Evolutionary conservation across 148 eudicot species (phyloP).

Genomic region (Hydrangea macrophylla): DNA sequence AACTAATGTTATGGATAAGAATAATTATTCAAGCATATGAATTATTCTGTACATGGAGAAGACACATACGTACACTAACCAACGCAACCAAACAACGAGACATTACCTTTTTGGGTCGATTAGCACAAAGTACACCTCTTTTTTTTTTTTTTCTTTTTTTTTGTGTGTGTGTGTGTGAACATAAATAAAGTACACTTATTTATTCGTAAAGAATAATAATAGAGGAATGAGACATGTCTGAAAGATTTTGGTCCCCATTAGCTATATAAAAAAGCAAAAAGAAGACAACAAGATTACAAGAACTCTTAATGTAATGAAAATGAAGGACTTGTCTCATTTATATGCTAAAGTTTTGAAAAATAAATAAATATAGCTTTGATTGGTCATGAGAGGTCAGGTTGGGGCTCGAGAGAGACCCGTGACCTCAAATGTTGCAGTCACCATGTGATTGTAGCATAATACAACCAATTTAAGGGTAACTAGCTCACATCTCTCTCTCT

Average conservation of each 20-base stretch:
- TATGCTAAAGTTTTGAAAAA: background rate
- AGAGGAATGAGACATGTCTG: background rate
- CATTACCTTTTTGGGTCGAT: too few species aligned
- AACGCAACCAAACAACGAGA: too few species aligned
- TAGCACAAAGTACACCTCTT: too few species aligned
- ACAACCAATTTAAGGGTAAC: background rate
- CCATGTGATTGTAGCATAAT: background rate
- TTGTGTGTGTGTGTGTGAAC: too few species aligned
- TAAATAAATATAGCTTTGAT: background rate
- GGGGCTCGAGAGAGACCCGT: background rate
- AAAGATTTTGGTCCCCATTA: background rate
- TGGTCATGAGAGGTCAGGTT: background rate
- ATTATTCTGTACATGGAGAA: too few species aligned
- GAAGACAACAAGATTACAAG: background rate
- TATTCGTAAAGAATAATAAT: too few species aligned
- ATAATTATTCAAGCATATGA: too few species aligned
- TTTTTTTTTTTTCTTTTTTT: too few species aligned
- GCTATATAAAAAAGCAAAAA: background rate
- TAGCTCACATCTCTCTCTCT: background rate
- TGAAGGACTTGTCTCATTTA: background rate
- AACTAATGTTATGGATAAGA: too few species aligned
- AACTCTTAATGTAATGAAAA: background rate
- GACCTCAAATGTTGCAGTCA: slow-evolving; percentile 1
- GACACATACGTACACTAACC: too few species aligned
- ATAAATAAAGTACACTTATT: too few species aligned